Evolutionary conservation across 176 grass and related monocot species (phyloP).

Genomic region (Musa troglodytarum): DNA sequence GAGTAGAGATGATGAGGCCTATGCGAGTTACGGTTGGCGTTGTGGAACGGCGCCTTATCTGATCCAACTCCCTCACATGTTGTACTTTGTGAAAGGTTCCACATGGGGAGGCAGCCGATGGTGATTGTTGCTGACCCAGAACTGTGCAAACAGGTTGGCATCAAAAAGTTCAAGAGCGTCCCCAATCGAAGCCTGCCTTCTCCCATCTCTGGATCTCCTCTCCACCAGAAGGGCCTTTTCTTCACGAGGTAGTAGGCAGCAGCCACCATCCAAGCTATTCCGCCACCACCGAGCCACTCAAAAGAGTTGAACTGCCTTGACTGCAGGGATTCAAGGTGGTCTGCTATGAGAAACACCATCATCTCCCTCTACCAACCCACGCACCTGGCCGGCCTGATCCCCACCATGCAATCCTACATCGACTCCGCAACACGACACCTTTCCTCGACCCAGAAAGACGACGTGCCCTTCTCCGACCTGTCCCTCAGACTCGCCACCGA

Average conservation of each 20-base stretch:
- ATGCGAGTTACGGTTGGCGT: background rate
- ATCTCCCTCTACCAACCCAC: slow-evolving; percentile 81
- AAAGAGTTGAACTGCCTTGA: no score
- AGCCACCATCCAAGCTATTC: background rate
- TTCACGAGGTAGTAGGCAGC: slow-evolving; percentile 33
- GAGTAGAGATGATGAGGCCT: background rate
- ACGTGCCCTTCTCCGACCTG: slow-evolving; percentile 61
- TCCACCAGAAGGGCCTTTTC: slow-evolving; percentile 87
- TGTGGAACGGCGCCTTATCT: background rate
- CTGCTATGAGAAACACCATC: slow-evolving; percentile 76
- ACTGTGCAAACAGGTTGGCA: slow-evolving; percentile 82
- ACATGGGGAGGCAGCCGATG: slow-evolving; percentile 81
- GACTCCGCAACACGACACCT: slow-evolving; percentile 33
- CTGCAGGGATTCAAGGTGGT: slow-evolving; percentile 68
- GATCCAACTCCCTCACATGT: background rate
- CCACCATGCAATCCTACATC: slow-evolving; percentile 68
- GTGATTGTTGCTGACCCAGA: slow-evolving; percentile 84
- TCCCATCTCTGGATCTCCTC: slow-evolving; percentile 47
- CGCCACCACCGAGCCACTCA: no score
- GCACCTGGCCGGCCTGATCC: slow-evolving; percentile 48
- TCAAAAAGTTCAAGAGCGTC: slow-evolving; percentile 88
- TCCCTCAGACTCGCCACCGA: slow-evolving; percentile 64
- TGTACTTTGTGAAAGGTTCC: slow-evolving; percentile 41
- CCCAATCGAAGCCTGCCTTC: slow-evolving; percentile 73
- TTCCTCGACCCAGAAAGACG: slow-evolving; percentile 34